Conservation (phyloP, 2,329 filamentous ascomycete species). For the Aspergillus udagawae region DNA sequence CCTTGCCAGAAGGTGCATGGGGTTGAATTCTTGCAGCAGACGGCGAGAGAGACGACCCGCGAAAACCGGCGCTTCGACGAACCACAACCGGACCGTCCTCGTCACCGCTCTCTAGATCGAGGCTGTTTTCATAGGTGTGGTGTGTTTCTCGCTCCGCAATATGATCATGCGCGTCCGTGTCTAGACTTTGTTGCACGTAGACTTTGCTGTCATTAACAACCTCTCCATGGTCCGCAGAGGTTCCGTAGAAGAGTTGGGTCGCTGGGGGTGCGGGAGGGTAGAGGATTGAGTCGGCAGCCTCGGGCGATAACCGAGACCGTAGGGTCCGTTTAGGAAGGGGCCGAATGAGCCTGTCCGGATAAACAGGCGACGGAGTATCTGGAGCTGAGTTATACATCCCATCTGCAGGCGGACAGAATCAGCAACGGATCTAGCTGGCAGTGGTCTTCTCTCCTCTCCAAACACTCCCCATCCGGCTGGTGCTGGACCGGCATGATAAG, state of each 20-base stretch:
- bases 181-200: conserved; percentile 43
- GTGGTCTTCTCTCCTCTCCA: conserved; percentile 7
- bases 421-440: conserved; percentile 32
- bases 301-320: conserved; percentile 79
- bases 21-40: conserved; percentile 25
- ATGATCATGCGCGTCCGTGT: conserved; percentile 35
- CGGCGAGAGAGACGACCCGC: conserved; percentile 34
- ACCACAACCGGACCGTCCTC: conserved; percentile 49
- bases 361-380: conserved; percentile 75
- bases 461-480: conserved; percentile 9
- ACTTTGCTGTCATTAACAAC: conserved; percentile 46
- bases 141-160: conserved; percentile 37
- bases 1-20: conserved; percentile 24
- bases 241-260: conserved; percentile 72
- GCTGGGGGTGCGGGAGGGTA: conserved; percentile 72
- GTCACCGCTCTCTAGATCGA: conserved; percentile 59
- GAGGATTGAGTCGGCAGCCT: conserved; percentile 75
- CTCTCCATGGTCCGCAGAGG: conserved; percentile 55
- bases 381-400: conserved; percentile 48
- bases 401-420: conserved; percentile 40
- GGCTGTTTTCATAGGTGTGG: conserved; percentile 51
- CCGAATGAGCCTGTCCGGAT: conserved; percentile 86
- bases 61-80: conserved; percentile 40
- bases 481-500: conserved; percentile 10
- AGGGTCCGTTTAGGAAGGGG: conserved; percentile 86